Evolutionary conservation across 495 filamentous ascomycete species (phyloP).

Genomic region (Penicillium antarcticum): DNA sequence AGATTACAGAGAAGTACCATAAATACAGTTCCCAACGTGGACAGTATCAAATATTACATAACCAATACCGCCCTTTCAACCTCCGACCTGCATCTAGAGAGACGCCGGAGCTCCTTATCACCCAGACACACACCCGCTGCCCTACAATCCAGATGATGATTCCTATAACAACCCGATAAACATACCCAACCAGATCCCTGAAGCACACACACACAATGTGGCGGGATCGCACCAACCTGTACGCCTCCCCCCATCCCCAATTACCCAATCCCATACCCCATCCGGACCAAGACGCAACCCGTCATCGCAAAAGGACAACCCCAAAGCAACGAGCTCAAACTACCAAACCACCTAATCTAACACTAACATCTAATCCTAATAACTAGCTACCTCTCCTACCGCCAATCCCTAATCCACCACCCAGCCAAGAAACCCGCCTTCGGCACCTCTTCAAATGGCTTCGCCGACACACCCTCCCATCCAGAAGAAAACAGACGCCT

Average conservation of each 20-base stretch:
- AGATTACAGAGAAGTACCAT: background rate
- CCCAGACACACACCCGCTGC: background rate
- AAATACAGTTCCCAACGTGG: background rate
- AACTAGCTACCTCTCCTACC: conserved; percentile 92
- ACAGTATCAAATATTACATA: background rate
- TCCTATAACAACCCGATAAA: conserved; percentile 14
- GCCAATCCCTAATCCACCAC: conserved; percentile 95
- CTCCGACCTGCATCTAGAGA: background rate
- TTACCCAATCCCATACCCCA: conserved; percentile 5
- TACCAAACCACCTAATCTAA: background rate
- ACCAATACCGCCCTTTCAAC: conserved; percentile 6
- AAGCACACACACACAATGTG: conserved; percentile 62
- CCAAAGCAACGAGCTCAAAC: background rate
- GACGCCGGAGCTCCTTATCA: background rate
- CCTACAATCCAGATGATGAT: conserved; percentile 13
- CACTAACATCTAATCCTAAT: conserved; percentile 8
- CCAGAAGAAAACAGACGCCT: conserved; percentile 82
- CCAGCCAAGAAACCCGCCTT: conserved; percentile 80
- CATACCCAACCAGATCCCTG: conserved; percentile 7
- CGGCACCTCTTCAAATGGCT: conserved; percentile 64
- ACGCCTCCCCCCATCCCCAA: conserved; percentile 21
- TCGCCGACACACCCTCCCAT: conserved; percentile 58
- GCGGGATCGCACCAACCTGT: conserved; percentile 99
- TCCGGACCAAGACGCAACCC: background rate
- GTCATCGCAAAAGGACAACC: background rate